Base-by-base conservation (phyloP, 768 basidiomycete species). In the Lactifluus echinatus region DNA sequence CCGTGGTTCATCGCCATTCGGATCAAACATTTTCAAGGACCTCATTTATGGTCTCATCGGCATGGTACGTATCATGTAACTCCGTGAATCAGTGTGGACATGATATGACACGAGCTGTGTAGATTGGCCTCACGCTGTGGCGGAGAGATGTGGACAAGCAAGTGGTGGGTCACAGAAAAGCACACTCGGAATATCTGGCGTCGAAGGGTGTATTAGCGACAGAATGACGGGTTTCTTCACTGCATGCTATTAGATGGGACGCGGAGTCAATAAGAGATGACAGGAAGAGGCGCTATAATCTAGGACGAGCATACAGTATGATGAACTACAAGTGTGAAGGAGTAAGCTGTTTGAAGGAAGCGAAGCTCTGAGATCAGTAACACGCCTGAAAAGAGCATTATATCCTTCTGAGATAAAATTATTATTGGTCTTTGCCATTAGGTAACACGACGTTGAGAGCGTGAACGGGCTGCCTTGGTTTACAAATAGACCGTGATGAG, bases 381-480 rank as follows among this genome's bases (percentile, higher is more conserved):
- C 47, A 50, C 14, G 17, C 56, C 62, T 71, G 60, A 64, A 69
- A 62, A 61, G 48, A 76, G 86, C 85, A 89, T 89, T 89, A 86
- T 81, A 80, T 80, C 79, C 78, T 73, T 79, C 81, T 68, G 72
- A n/a, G n/a, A 66, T 19, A 42, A 19, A 71, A 67, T 62, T 69
- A 14, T 34, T 89, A 81, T 88, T 69, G 85, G 82, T 85, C 81
- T 75, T 78, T 76, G 82, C 87, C 87, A 89, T 90, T 88, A 82
- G 75, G 84, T 75, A 69, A 68, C 72, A 64, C 76, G 75, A 75
- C 51, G 76, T 74, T 74, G 60, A 51, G 67, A 64, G 63, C 58
- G 56, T 54, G 66, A 62, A 72, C 75, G 71, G n/a, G 76, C 71
- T 76, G 78, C 74, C 84, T 82, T 85, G 85, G 85, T 82, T 86